Evolutionary conservation across 2,329 filamentous ascomycete species (phyloP).

Genomic region (Ophiocordyceps polyrhachis-furcata): DNA sequence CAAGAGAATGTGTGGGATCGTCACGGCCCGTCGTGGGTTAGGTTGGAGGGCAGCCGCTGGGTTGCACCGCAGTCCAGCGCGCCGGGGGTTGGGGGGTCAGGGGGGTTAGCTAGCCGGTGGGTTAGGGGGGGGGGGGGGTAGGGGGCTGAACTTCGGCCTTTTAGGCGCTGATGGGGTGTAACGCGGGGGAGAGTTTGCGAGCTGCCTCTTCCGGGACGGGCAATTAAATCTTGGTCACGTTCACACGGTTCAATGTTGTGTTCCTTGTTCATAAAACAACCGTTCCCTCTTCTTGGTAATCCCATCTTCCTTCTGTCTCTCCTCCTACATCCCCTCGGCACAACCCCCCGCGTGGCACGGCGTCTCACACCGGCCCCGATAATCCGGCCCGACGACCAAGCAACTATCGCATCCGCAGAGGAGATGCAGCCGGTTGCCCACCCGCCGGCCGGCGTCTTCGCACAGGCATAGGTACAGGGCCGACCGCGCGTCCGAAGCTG

Average conservation of each 20-base stretch:
- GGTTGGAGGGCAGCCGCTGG: not conserved
- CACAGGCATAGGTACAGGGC: conserved; percentile 22
- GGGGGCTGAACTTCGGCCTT: not conserved
- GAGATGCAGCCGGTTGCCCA: conserved; percentile 17
- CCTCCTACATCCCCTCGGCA: not conserved
- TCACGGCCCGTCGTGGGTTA: not conserved
- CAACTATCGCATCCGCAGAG: conserved; percentile 21
- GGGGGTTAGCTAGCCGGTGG: not conserved
- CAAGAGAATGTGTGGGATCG: not conserved
- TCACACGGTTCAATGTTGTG: not conserved
- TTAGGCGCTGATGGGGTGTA: not conserved
- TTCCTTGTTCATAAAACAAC: not conserved
- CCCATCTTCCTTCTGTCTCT: not conserved
- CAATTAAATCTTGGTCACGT: not conserved
- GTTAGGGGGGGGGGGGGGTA: not conserved
- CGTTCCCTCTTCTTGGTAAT: not conserved
- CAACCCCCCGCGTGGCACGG: conserved; percentile 13
- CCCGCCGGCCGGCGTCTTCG: conserved; percentile 11
- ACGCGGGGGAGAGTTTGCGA: not conserved
- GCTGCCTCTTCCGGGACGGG: not conserved
- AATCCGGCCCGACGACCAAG: conserved; percentile 20
- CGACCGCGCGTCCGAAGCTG: conserved; percentile 12
- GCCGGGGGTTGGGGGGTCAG: not conserved
- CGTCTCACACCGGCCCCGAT: conserved; percentile 18
- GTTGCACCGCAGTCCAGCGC: not conserved